Conservation (phyloP, 2,329 filamentous ascomycete species). For the Aspergillus viridinutans region DNA sequence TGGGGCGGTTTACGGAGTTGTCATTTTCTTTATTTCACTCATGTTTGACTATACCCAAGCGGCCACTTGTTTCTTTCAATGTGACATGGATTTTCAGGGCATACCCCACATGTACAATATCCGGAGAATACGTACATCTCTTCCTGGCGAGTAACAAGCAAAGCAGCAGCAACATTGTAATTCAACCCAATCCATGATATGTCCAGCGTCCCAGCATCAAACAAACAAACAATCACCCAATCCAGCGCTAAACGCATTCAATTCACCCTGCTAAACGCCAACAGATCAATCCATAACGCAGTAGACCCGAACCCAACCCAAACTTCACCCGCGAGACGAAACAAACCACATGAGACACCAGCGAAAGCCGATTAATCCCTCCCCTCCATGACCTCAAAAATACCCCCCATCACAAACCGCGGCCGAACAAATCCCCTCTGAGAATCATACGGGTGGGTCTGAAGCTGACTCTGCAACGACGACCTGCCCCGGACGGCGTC, state of each 20-base stretch:
- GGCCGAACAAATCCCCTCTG: conserved; percentile 20
- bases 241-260: too few species aligned
- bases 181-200: too few species aligned
- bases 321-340: neutral
- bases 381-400: conserved; percentile 46
- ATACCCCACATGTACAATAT: too few species aligned
- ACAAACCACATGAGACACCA: conserved; percentile 4
- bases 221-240: too few species aligned
- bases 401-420: conserved; percentile 44
- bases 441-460: neutral
- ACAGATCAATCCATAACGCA: neutral
- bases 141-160: too few species aligned
- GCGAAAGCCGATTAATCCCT: conserved; percentile 21
- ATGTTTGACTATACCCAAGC: neutral
- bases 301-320: neutral
- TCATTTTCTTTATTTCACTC: neutral
- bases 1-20: too few species aligned
- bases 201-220: too few species aligned
- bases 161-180: too few species aligned
- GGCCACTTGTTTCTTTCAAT: neutral
- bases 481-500: neutral
- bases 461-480: conserved; percentile 4
- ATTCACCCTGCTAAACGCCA: too few species aligned
- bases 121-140: too few species aligned
- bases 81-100: neutral